Base-by-base conservation (phyloP, 805 yeast species). In the Lipomyces japonicus region DNA sequence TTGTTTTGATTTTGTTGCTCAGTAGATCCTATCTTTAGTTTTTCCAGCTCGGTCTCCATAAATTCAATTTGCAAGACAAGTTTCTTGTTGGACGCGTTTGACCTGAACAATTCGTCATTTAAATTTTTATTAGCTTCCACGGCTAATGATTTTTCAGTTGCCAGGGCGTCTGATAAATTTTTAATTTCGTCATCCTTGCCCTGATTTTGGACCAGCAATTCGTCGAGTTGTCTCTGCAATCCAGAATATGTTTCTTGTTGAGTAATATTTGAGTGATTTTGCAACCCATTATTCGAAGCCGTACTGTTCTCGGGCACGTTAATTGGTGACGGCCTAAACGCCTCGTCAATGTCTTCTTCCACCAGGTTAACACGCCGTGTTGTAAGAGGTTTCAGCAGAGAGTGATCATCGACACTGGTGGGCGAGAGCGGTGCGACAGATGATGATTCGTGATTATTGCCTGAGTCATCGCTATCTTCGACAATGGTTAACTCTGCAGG, bases 401-500 rank as follows among this genome's bases (percentile, higher is more conserved):
- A 5, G 21, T 24, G 18, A 19, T 32, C 30, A 14, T 36, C 42
- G 22, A 9, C 48, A n/a, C 14, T 16, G 34, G 28, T 9, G 16
- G 31, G 28, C 14, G 24, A n/a, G n/a, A n/a, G 19, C 16, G 30
- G 19, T 18, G 25, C 16, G 7, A 9, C 9, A 14, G 42, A 21
- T 6, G 45, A 26, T 21, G 16, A 10, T 21, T 28, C n/a, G 34
- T 12, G 44, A 6, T 67, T 75, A 1, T 73, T 78, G 2, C 79
- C 86, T 42, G 83, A 93, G 54, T 84, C 95, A 58, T 84, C 95
- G 46, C 89, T 84, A 14, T 91, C 84, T 89, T 96, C 93, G 2
- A 90, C 82, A 64, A 91, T 74, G 38, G 83, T 80, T 0, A 96
- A 86, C 65, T 85, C 87, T 24, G 84, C 77, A 0, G 97, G 96